A percentile compares a stretch with the other conserved stretches of the same genome.
Conservation (phyloP, 352 stramenopile species). For the Globisporangium abappressorium region DNA sequence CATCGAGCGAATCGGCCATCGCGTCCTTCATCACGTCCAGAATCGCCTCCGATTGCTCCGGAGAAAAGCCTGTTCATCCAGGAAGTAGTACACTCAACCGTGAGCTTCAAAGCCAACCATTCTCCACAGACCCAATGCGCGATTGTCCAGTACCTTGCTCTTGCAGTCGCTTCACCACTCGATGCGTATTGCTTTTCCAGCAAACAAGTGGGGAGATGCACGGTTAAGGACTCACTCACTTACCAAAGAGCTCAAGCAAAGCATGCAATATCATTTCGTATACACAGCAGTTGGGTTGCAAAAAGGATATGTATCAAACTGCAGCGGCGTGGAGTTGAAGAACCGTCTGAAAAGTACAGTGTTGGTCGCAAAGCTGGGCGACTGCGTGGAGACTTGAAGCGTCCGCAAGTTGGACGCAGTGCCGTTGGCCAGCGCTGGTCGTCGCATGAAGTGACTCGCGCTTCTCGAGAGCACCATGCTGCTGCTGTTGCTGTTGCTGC, state of each 20-base stretch:
- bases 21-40: conserved; percentile 79
- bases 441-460: not conserved
- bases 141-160: conserved; percentile 47
- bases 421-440: not conserved
- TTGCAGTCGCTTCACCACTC: conserved; percentile 75
- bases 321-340: conserved; percentile 19
- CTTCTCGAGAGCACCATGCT: not conserved
- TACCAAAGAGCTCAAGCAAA: not conserved
- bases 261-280: not conserved
- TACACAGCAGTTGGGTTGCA: not conserved
- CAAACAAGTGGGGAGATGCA: conserved; percentile 12
- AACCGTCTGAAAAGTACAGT: not conserved
- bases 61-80: conserved; percentile 52
- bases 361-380: not conserved
- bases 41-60: conserved; percentile 72
- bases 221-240: conserved; percentile 14
- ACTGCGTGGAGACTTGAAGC: not conserved
- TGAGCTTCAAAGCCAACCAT: not conserved
- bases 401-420: not conserved
- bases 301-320: conserved; percentile 27
- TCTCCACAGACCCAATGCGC: too few relatives aligned
- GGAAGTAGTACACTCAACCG: not conserved
- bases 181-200: conserved; percentile 34
- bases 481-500: not conserved
- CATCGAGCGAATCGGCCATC: conserved; percentile 75